Conservation (phyloP, 177 flowering plant genomes). For the Tripterygium wilfordii region DNA sequence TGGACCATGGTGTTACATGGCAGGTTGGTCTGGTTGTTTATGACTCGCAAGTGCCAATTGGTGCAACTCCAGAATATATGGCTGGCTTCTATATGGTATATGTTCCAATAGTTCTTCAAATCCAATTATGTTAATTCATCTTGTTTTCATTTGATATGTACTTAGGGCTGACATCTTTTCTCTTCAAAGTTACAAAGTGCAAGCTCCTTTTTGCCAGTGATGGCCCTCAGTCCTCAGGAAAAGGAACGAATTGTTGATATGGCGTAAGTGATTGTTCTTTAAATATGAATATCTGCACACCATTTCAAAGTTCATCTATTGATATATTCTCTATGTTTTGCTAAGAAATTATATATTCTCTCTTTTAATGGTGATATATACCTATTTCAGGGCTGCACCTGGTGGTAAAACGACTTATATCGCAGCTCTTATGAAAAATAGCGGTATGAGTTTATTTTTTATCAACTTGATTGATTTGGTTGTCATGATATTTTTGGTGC, state of each 20-base stretch:
- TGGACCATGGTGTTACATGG: constrained; percentile 5
- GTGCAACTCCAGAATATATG: constrained; percentile 99
- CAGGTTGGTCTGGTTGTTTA: constrained; percentile 96
- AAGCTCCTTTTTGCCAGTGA: constrained; percentile 89
- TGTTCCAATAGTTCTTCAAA: no score
- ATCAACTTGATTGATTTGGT: constrained; percentile 1
- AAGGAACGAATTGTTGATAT: constrained; percentile 83
- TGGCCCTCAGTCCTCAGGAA: constrained; percentile 99
- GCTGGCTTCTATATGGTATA: constrained; percentile 98
- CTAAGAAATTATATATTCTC: background rate
- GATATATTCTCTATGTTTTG: background rate
- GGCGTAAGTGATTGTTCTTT: constrained; percentile 65
- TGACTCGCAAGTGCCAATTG: constrained; percentile 96
- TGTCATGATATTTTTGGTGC: background rate
- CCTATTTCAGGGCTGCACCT: constrained; percentile 84
- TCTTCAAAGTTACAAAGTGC: constrained; percentile 85
- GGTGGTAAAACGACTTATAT: constrained; percentile 99
- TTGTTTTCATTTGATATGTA: background rate
- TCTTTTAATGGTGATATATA: constrained; percentile 1
- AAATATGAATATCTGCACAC: constrained; percentile 63
- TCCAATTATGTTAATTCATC: background rate
- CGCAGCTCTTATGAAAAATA: constrained; percentile 96
- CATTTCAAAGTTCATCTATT: background rate
- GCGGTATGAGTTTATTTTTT: constrained; percentile 49
- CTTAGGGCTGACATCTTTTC: background rate